These are phyloP conservation scores for Punica granatum DNA, from an alignment of 345 rosid genomes.

Conservation along the genomic window DNA sequence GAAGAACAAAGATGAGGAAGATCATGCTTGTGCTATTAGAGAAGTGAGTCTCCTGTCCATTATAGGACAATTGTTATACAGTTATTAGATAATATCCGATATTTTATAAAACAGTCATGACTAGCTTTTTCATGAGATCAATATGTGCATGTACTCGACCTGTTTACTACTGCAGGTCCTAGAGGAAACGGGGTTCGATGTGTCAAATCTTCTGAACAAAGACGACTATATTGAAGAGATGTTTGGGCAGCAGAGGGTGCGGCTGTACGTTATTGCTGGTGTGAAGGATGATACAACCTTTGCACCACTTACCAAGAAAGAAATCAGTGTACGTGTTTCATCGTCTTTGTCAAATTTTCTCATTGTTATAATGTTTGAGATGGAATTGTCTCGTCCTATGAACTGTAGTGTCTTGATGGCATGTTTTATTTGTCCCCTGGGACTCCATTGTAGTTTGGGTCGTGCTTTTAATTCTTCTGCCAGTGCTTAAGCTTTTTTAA, in stretches of 20 bases:
- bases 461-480: background rate
- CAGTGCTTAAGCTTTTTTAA: background rate
- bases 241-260: conserved; percentile 96
- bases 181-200: conserved; percentile 96
- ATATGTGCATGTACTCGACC: background rate
- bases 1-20: conserved; percentile 98
- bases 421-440: background rate
- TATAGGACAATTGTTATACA: background rate
- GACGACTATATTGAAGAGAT: conserved; percentile 73
- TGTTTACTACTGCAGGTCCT: conserved; percentile 49
- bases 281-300: conserved; percentile 85
- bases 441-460: background rate
- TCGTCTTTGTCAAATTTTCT: background rate
- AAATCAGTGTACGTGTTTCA: conserved; percentile 75
- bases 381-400: background rate
- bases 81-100: background rate
- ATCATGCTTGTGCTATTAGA: conserved; percentile 88
- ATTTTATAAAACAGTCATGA: background rate
- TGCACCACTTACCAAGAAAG: conserved; percentile 96
- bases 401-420: background rate
- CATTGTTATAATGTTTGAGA: background rate
- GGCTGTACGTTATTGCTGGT: conserved; percentile 84
- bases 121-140: background rate
- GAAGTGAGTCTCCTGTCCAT: conserved; percentile 46
- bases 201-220: conserved; percentile 68